Conservation (phyloP, 805 yeast genomes). For the Zygotorulaspora florentina region DNA sequence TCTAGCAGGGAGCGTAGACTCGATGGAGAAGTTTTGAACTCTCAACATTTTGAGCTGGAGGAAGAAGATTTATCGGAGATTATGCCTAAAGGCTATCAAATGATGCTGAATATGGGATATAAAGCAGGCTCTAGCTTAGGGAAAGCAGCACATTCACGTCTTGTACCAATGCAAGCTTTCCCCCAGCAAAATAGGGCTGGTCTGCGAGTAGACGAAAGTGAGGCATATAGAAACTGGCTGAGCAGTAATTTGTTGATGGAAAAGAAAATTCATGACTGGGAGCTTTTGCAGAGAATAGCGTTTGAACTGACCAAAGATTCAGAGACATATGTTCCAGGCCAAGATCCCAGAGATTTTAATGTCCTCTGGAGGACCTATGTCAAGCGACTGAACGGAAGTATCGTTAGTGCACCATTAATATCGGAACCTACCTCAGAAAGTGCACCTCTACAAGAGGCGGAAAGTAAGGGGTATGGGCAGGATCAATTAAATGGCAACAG, state of each 20-base stretch:
- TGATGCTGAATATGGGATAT: conserved; percentile 61
- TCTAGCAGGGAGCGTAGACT: background rate
- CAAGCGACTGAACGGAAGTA: conserved; percentile 11
- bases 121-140: conserved; percentile 47
- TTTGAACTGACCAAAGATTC: conserved; percentile 42
- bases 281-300: conserved; percentile 40
- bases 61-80: background rate
- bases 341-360: conserved; percentile 35
- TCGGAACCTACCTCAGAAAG: conserved; percentile 11
- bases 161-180: background rate
- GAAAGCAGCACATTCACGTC: background rate
- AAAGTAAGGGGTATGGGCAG: background rate
- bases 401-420: conserved; percentile 11
- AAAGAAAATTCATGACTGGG: conserved; percentile 17
- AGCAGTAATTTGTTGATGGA: conserved; percentile 13
- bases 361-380: conserved; percentile 43
- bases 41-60: background rate
- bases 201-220: background rate
- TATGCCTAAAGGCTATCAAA: conserved; percentile 44
- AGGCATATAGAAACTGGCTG: conserved; percentile 20
- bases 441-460: background rate
- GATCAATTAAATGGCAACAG: background rate
- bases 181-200: background rate
- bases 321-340: conserved; percentile 19
- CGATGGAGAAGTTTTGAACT: background rate